phyloP scores from a whole-genome alignment of 2,329 filamentous ascomycete genomes.

The Sporothrix euskadiensis region DNA sequence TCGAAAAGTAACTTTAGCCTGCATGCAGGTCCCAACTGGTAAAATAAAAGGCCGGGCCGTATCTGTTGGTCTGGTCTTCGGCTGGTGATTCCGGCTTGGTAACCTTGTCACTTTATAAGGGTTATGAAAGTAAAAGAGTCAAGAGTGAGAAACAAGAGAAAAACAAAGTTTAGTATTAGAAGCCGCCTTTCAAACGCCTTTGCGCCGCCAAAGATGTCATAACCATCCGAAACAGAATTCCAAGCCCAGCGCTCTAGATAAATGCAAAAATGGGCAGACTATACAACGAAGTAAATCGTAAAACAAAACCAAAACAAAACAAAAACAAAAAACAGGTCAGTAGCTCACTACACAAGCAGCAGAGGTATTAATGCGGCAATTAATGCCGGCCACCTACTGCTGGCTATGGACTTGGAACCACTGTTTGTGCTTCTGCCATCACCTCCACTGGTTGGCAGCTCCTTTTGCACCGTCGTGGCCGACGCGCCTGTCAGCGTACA shows the following conservation, averaged over 20 bases:
- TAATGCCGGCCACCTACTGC: background rate
- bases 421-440: conserved; percentile 7
- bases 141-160: background rate
- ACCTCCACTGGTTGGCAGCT: conserved; percentile 42
- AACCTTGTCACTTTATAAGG: background rate
- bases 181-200: background rate
- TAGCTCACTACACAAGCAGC: background rate
- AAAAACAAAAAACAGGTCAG: background rate
- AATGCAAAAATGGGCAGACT: background rate
- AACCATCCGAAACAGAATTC: background rate
- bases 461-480: conserved; percentile 60
- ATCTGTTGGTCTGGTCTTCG: background rate
- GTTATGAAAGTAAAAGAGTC: background rate
- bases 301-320: background rate
- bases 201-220: conserved; percentile 16
- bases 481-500: conserved; percentile 61
- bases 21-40: background rate
- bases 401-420: background rate
- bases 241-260: background rate
- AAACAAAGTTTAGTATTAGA: background rate
- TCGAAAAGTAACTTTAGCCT: conserved; percentile 2
- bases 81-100: conserved; percentile 3
- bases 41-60: background rate
- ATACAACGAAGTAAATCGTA: background rate
- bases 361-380: background rate